These are phyloP conservation scores for Allantophomopsis cytisporea DNA, from an alignment of 2,329 filamentous ascomycete genomes.

Conservation along the genomic window DNA sequence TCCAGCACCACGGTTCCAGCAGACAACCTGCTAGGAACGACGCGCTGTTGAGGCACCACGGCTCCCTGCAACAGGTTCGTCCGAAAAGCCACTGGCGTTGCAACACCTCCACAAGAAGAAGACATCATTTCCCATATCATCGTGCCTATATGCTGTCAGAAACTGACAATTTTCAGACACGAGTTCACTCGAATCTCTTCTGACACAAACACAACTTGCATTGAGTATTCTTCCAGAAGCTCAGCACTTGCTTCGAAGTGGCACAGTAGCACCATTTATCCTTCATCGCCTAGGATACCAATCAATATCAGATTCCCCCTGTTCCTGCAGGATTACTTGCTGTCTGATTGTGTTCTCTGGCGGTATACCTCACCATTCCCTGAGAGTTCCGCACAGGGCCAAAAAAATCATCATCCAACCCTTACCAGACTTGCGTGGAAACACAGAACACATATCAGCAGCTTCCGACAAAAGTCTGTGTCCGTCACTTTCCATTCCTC, in stretches of 20 bases:
- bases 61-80: constrained; percentile 21
- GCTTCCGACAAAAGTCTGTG: too few relatives aligned
- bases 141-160: not conserved
- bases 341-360: not conserved
- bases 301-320: not conserved
- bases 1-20: constrained; percentile 14
- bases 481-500: too few relatives aligned
- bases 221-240: constrained; percentile 16
- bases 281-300: too few relatives aligned
- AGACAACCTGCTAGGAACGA: constrained; percentile 11
- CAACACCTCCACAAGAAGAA: constrained; percentile 12
- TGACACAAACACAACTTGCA: constrained; percentile 7
- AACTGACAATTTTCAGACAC: not conserved
- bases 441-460: too few relatives aligned
- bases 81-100: constrained; percentile 15
- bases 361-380: not conserved
- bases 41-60: constrained; percentile 15
- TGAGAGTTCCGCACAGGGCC: not conserved
- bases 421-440: too few relatives aligned
- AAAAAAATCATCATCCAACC: not conserved
- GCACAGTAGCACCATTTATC: not conserved
- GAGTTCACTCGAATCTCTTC: not conserved
- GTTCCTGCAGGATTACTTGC: not conserved
- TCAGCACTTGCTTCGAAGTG: constrained; percentile 7
- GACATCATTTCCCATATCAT: constrained; percentile 15